phyloP scores from a whole-genome alignment of 2,329 filamentous ascomycete genomes.

The Colletotrichum sp. region DNA sequence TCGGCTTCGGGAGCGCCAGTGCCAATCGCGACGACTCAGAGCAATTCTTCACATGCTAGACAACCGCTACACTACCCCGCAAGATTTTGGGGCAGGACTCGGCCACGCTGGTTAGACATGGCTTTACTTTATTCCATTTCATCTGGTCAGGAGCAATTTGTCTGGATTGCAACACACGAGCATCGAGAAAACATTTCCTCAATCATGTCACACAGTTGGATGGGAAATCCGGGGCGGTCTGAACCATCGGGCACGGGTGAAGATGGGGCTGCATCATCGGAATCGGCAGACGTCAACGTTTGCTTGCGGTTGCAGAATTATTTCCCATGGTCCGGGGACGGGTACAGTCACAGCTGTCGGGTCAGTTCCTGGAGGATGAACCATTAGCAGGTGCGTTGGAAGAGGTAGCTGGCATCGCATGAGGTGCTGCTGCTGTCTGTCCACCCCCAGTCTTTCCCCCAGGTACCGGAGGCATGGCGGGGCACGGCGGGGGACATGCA shows the following conservation, averaged over 20 bases:
- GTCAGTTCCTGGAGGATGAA: not conserved
- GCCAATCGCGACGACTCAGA: constrained; percentile 13
- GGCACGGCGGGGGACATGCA: constrained; percentile 20
- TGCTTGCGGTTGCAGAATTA: not conserved
- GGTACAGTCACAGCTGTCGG: not conserved
- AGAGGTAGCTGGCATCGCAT: not conserved
- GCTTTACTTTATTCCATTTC: not conserved
- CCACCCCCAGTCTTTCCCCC: not conserved
- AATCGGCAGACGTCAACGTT: constrained; percentile 9
- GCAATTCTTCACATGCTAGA: constrained; percentile 16
- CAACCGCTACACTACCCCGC: constrained; percentile 11
- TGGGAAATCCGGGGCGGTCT: not conserved
- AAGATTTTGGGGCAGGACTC: not conserved
- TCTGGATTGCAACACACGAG: not conserved
- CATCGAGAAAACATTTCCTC: not conserved
- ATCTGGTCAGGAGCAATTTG: not conserved
- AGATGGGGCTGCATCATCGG: constrained; percentile 6
- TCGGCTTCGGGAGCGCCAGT: not conserved
- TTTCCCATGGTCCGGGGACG: constrained; percentile 10
- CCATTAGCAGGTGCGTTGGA: not conserved
- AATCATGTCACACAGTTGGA: not conserved
- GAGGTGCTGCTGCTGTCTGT: not conserved
- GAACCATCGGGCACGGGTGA: not conserved
- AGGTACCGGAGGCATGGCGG: constrained; percentile 7
- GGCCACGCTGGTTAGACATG: not conserved